Evolutionary conservation across 75 land plant genomes (phyloP).

Genomic region (Adiantum capillusveneris): DNA sequence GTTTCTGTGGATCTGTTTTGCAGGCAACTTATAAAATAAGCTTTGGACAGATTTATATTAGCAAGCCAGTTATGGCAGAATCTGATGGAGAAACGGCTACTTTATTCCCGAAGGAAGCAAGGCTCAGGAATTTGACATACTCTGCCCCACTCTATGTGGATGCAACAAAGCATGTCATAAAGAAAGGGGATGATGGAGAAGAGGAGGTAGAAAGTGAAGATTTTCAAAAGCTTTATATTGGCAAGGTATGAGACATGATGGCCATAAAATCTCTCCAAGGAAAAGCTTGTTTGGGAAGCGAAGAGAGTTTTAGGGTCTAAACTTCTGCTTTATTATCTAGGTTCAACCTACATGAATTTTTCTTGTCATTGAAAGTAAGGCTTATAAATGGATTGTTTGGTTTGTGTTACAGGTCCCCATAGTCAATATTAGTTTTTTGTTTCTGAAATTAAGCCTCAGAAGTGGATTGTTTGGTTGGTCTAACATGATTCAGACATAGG

Average conservation of each 20-base stretch:
- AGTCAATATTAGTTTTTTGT: too few species aligned
- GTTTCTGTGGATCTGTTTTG: too few species aligned
- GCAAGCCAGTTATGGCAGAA: conserved; percentile 99
- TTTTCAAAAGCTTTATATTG: conserved; percentile 88
- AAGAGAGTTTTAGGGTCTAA: too few species aligned
- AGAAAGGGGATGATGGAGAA: conserved; percentile 89
- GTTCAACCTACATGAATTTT: too few species aligned
- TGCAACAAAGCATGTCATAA: conserved; percentile 69
- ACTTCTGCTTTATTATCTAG: too few species aligned
- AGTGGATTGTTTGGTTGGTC: too few species aligned
- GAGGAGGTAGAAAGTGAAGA: conserved; percentile 89
- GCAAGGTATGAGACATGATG: conserved; percentile 46
- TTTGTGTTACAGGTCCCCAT: conserved; percentile 70
- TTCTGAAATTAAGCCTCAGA: too few species aligned
- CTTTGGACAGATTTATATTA: conserved; percentile 96
- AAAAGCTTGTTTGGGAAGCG: too few species aligned
- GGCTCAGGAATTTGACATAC: conserved; percentile 88
- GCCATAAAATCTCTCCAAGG: too few species aligned
- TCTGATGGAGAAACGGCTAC: conserved; percentile 99
- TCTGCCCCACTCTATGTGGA: conserved; percentile 96
- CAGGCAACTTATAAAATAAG: conserved; percentile 93
- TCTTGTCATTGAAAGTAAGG: too few species aligned
- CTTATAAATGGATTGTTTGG: too few species aligned
- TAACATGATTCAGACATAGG: too few species aligned
- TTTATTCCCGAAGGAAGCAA: conserved; percentile 90